Evolutionary conservation across 106 monocot species (phyloP).

Genomic region (Dactylorhiza incarnata): DNA sequence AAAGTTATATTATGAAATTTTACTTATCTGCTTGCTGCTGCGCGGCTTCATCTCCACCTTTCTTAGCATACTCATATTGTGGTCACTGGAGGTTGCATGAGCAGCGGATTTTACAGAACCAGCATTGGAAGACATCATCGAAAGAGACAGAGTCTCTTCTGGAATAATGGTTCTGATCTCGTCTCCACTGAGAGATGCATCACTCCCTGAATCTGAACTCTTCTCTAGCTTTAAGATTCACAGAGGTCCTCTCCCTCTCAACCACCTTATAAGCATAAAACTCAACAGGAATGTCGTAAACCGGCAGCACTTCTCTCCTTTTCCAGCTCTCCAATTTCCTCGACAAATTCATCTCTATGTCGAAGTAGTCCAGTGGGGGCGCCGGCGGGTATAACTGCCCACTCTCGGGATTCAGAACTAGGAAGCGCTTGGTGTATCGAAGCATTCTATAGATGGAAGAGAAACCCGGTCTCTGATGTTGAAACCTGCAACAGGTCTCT

Average conservation of each 20-base stretch:
- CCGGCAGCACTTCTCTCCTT: slow-evolving; percentile 13
- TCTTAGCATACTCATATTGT: slow-evolving; percentile 11
- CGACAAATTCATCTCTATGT: slow-evolving; percentile 47
- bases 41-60: slow-evolving; percentile 18
- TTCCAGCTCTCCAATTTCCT: slow-evolving; percentile 35
- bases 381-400: slow-evolving; percentile 29
- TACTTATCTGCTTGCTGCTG: slow-evolving; percentile 25
- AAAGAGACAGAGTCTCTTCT: slow-evolving; percentile 14
- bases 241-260: slow-evolving; percentile 40
- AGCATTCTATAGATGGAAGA: slow-evolving; percentile 67
- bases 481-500: no score
- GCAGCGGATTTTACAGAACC: slow-evolving; percentile 8
- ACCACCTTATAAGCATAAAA: slow-evolving; percentile 48
- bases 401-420: slow-evolving; percentile 59
- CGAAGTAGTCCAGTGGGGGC: slow-evolving; percentile 52
- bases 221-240: slow-evolving; percentile 36
- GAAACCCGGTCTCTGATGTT: slow-evolving; percentile 66
- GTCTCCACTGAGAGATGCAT: slow-evolving; percentile 35
- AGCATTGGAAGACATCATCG: background rate
- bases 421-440: slow-evolving; percentile 64
- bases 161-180: slow-evolving; percentile 12
- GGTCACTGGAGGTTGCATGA: background rate
- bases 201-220: slow-evolving; percentile 53
- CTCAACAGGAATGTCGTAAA: slow-evolving; percentile 41
- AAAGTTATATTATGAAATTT: background rate